Evolutionary conservation across 169 alveolate genomes (phyloP).

Genomic region (Plasmodium reichenowi): DNA sequence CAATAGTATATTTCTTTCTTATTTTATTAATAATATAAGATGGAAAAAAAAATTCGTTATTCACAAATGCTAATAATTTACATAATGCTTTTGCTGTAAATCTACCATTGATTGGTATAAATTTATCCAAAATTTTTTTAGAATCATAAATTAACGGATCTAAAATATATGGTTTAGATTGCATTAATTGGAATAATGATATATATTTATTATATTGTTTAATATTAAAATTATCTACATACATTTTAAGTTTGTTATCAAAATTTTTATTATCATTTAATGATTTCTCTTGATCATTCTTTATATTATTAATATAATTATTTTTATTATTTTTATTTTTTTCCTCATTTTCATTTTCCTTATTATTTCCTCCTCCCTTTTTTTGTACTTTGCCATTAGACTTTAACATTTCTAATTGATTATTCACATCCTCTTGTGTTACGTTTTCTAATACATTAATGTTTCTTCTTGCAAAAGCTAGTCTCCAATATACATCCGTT

Average conservation of each 20-base stretch:
- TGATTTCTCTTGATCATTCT: background rate
- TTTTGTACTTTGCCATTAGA: constrained; percentile 1
- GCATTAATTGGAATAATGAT: constrained; percentile 68
- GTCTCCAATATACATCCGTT: constrained; percentile 65
- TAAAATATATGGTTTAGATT: constrained; percentile 76
- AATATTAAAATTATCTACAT: constrained; percentile 35
- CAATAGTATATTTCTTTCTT: constrained; percentile 56
- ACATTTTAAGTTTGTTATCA: constrained; percentile 43
- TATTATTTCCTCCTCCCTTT: background rate
- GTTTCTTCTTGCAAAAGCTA: constrained; percentile 54
- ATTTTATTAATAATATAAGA: constrained; percentile 41
- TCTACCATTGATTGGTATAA: constrained; percentile 81
- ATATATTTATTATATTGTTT: constrained; percentile 65
- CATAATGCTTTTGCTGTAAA: constrained; percentile 78
- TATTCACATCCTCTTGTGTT: constrained; percentile 6
- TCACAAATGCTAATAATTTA: constrained; percentile 63
- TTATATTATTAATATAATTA: background rate
- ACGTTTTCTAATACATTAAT: constrained; percentile 12
- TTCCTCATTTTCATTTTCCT: background rate
- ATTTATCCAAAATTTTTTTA: constrained; percentile 77
- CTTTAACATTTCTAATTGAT: constrained; percentile 29
- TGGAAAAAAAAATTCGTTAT: constrained; percentile 74
- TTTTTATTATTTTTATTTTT: background rate
- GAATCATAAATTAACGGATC: constrained; percentile 81
- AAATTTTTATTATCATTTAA: constrained; percentile 10